Conservation (phyloP, 2,329 filamentous ascomycete genomes). For the Fusarium sp. region DNA sequence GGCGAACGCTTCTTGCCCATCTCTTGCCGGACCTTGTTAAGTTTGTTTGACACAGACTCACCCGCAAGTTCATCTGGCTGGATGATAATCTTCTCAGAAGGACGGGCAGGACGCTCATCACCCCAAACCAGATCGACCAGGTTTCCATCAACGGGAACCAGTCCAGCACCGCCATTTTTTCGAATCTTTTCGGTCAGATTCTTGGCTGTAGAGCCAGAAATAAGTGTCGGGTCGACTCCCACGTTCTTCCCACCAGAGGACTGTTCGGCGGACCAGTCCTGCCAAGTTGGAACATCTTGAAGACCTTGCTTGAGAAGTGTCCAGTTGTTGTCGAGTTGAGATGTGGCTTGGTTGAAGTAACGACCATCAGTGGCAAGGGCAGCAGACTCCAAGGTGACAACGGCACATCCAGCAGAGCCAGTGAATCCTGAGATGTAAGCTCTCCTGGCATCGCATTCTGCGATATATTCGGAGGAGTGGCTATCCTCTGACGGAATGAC, state of each 20-base stretch:
- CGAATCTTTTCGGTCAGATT: conserved; percentile 89
- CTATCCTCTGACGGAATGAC: conserved; percentile 97
- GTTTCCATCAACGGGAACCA: conserved; percentile 83
- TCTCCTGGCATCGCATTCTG: conserved; percentile 90
- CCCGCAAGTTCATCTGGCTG: conserved; percentile 81
- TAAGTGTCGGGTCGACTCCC: conserved; percentile 88
- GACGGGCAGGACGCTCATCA: conserved; percentile 75
- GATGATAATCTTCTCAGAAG: conserved; percentile 79
- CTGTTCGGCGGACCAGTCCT: conserved; percentile 93
- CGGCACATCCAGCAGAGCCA: conserved; percentile 92
- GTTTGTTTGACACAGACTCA: conserved; percentile 84
- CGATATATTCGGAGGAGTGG: conserved; percentile 98
- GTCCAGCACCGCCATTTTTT: conserved; percentile 82
- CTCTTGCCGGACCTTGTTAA: conserved; percentile 89
- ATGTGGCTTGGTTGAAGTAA: conserved; percentile 96
- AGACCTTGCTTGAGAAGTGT: conserved; percentile 90
- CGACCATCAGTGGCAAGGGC: conserved; percentile 93
- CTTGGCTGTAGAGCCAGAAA: conserved; percentile 72
- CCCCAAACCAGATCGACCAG: conserved; percentile 94
- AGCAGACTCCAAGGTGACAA: conserved; percentile 87
- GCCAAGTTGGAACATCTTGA: conserved; percentile 95
- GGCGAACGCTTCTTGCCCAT: conserved; percentile 88
- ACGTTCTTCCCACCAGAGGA: conserved; percentile 88
- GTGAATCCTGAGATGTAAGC: conserved; percentile 94
- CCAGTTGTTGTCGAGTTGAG: conserved; percentile 94